phyloP scores from a whole-genome alignment of 129 eudicot genomes.

The Gnaphalium uliginosum region DNA sequence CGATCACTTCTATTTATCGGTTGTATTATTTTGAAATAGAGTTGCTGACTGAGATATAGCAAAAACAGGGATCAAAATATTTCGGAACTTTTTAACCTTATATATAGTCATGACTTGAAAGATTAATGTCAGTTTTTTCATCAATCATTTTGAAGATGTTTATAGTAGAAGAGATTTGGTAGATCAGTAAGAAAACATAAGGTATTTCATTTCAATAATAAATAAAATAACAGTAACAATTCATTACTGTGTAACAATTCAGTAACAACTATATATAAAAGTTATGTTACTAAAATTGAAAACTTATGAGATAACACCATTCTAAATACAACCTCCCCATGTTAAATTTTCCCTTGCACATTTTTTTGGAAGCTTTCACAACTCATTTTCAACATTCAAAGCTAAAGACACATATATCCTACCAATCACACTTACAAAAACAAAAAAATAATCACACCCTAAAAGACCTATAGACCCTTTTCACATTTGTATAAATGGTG shows the following conservation, averaged over 20 bases:
- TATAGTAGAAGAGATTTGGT: neutral
- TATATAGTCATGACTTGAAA: too few species aligned
- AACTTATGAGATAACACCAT: constrained; percentile 2
- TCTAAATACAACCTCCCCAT: constrained; percentile 35
- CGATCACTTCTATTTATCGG: too few species aligned
- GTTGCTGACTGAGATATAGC: too few species aligned
- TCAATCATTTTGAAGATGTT: too few species aligned
- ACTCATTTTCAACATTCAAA: constrained; percentile 28
- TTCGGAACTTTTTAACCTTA: too few species aligned
- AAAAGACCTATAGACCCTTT: constrained; percentile 13
- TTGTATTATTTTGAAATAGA: too few species aligned
- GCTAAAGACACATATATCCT: constrained; percentile 19
- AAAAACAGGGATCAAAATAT: too few species aligned
- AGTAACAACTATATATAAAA: neutral
- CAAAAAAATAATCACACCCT: neutral
- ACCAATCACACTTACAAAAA: constrained; percentile 11
- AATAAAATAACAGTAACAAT: too few species aligned
- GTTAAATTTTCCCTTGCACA: constrained; percentile 18
- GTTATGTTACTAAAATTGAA: neutral
- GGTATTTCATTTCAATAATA: too few species aligned
- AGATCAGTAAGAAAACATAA: neutral
- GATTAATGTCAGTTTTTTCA: too few species aligned
- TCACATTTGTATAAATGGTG: constrained; percentile 20
- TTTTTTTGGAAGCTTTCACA: constrained; percentile 28
- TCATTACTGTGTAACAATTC: too few species aligned